Base-by-base conservation (phyloP, 192 early-diverging fungal genomes). In the Rhizophagus prolifer region DNA sequence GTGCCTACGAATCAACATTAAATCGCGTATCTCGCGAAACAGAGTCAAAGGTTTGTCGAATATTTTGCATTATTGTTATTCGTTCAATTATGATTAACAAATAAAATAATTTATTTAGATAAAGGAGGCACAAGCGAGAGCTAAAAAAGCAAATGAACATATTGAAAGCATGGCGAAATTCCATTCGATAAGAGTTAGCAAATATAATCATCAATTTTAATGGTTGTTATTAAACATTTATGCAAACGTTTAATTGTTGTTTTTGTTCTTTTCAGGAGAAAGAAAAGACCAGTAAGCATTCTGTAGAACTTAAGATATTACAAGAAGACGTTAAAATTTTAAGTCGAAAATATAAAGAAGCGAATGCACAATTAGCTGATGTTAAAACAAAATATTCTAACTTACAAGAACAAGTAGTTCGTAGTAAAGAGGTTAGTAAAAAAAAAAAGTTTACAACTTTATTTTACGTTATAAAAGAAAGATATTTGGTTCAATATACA, bases 71-170 rank as follows among this genome's bases (percentile, higher is more conserved):
- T 38, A 38, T 38, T 38, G 36, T 38, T 36, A 38, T 38, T 38
- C 36, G 6, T 8, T 38, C 7, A 38, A 38, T 38, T 0, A 0
- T 38, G 36, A 38, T 38, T 8, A 38, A 38, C 36, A 38, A 13
- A 19, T 26, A 1, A 63, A 13, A 28, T 28, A 28, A 28, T 63
- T 12, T 63, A 63, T 64, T 23, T 64, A 64, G 62, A 14, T 64
- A 64, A 64, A 64, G 26, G 62, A 64, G 8, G n/a, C 26, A 28
- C 13, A 64, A 16, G 14, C 23, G 13, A 64, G 14, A 64, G 13
- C 26, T 2, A 64, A 64, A 28, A 64, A 64, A 34, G 62, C 62
- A 64, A 64, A 64, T 34, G 62, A 64, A 34, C 62, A 64, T 34
- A 28, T 64, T 64, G 62, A 64, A 28, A 28, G 62, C 25, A 64